Percentiles rank a stretch among this genome's conserved stretches.
Evolutionary conservation across 495 filamentous ascomycete species (phyloP).

Genomic region (Cryomyces minteri): DNA sequence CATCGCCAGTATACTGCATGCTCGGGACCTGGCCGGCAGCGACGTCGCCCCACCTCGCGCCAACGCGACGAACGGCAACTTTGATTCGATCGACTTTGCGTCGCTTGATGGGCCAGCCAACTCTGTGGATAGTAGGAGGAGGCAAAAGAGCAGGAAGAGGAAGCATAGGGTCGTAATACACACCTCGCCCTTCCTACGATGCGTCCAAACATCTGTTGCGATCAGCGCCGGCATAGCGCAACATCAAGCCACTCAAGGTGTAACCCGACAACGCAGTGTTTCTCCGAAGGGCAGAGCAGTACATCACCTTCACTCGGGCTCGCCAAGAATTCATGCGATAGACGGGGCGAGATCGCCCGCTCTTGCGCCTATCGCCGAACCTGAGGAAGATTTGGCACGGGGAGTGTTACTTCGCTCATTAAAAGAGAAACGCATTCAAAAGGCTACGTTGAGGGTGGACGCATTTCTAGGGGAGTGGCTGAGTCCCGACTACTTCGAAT

Average conservation of each 20-base stretch:
- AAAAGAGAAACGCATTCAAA: conserved; percentile 18
- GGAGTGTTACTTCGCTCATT: conserved; percentile 1
- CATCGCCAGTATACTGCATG: conserved; percentile 53
- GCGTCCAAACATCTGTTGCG: conserved; percentile 79
- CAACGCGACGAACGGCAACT: conserved; percentile 6
- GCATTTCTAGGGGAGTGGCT: conserved; percentile 94
- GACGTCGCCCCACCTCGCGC: background rate
- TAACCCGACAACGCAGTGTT: background rate
- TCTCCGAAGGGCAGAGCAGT: no score
- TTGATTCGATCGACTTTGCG: conserved; percentile 1
- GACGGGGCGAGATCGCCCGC: conserved; percentile 1
- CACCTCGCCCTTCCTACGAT: conserved; percentile 80
- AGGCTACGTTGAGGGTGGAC: conserved; percentile 58
- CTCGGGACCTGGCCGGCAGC: conserved; percentile 18
- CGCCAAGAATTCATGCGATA: background rate
- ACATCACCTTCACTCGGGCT: background rate
- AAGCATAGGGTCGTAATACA: conserved; percentile 73
- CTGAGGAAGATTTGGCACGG: conserved; percentile 3
- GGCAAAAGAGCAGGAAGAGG: conserved; percentile 22
- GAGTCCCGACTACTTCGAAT: conserved; percentile 76
- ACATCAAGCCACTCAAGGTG: conserved; percentile 16
- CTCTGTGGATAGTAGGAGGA: background rate
- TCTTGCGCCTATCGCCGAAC: conserved; percentile 7
- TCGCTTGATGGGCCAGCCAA: background rate
- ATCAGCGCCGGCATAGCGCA: conserved; percentile 79